Evolutionary conservation across 805 yeast genomes (phyloP).

Genomic region (Brettanomyces sp.): DNA sequence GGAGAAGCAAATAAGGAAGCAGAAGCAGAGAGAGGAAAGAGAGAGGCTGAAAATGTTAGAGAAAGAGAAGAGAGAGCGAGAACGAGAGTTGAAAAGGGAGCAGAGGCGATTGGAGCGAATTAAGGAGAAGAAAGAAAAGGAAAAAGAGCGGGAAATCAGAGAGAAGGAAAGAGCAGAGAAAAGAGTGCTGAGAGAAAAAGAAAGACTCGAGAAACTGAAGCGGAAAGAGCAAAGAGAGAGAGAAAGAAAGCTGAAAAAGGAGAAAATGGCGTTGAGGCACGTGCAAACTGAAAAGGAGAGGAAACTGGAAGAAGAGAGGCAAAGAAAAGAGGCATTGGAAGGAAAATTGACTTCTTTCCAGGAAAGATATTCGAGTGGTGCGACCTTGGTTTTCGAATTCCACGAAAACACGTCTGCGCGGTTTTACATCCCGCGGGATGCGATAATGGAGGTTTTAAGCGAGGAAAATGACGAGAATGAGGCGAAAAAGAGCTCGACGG

Average conservation of each 20-base stretch:
- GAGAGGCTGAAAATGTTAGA: constrained; percentile 14
- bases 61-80: constrained; percentile 11
- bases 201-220: constrained; percentile 16
- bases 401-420: constrained; percentile 70
- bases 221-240: constrained; percentile 16
- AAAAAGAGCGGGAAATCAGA: constrained; percentile 10
- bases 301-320: constrained; percentile 8
- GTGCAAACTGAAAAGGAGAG: constrained; percentile 8
- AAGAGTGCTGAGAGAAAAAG: constrained; percentile 12
- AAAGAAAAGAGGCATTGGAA: constrained; percentile 29
- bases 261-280: background rate
- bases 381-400: constrained; percentile 78
- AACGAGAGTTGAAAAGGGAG: constrained; percentile 7
- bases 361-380: constrained; percentile 56
- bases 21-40: constrained; percentile 9
- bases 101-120: constrained; percentile 11
- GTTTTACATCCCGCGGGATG: constrained; percentile 64
- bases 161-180: constrained; percentile 11
- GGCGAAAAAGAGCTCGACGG: background rate
- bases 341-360: constrained; percentile 68
- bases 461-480: background rate
- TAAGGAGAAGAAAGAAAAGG: constrained; percentile 10
- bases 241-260: background rate
- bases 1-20: constrained; percentile 7
- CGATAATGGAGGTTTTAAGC: constrained; percentile 52